Conservation (phyloP, 192 early-diverging fungal species). For the Coemansia sp. region DNA sequence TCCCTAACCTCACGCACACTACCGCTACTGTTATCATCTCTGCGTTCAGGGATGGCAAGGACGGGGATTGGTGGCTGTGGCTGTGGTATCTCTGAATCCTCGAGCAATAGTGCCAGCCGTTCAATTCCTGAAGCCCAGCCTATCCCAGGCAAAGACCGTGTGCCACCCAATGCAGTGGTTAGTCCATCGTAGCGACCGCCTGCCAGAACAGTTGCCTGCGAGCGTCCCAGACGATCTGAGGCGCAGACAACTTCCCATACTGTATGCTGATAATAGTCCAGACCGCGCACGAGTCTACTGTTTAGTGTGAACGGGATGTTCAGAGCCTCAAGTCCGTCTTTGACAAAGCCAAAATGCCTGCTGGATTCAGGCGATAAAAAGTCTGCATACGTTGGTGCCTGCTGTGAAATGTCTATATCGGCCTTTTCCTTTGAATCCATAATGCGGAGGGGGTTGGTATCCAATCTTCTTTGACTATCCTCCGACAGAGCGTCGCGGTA, state of each 20-base stretch:
- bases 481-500: conserved; percentile 44
- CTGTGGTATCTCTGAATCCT: neutral
- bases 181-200: conserved; percentile 68
- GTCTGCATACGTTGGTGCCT: conserved; percentile 48
- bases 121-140: conserved; percentile 71
- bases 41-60: conserved; percentile 29
- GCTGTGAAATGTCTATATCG: conserved; percentile 44
- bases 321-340: conserved; percentile 38
- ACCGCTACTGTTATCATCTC: neutral
- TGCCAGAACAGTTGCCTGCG: conserved; percentile 66
- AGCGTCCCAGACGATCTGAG: conserved; percentile 45
- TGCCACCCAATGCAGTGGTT: conserved; percentile 56
- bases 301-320: conserved; percentile 57
- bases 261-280: conserved; percentile 72
- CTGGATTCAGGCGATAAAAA: conserved; percentile 42
- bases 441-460: conserved; percentile 62
- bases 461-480: conserved; percentile 54
- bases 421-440: conserved; percentile 62
- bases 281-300: conserved; percentile 59
- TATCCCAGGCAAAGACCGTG: conserved; percentile 51
- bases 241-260: conserved; percentile 61
- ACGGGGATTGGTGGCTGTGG: conserved; percentile 19
- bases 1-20: conserved; percentile 4
- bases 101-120: conserved; percentile 54
- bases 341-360: conserved; percentile 54